Evolutionary conservation across 192 early-diverging fungal genomes (phyloP), one percentile per base, ranked within the genome.

Genomic region (Chytriomyces sp.): DNA sequence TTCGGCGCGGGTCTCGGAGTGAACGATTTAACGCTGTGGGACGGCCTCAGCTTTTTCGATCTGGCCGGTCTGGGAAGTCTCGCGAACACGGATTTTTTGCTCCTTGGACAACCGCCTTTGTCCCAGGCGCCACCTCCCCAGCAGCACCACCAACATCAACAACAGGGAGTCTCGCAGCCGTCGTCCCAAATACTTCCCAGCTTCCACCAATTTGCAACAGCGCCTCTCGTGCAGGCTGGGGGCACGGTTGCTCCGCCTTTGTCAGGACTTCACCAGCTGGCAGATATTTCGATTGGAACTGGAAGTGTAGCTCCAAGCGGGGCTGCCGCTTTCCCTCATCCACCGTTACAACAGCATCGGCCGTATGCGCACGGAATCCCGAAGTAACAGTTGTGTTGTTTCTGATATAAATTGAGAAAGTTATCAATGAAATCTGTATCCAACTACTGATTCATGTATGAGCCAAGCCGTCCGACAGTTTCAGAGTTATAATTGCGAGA

Each of bases 41-140:
- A 63, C 26, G 28, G 32, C 14, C n/a, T 37, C 31, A 63, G 36
- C 37, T 37, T 63, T 30, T 63, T 63, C 38, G 61, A 63, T 38
- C 36, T 63, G n/a, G 61, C 61, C 0, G 61, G 61, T 28, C 37
- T 63, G 31, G 61, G 61, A 10, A 37, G 32, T 2, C 37, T 63
- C 22, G 44, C 44, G 17, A 49, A 49, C 44, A 49, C 44, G 44
- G 44, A 49, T 22, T 49, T 49, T 49, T 22, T 49, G 17, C 22
- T n/a, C 44, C 22, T 49, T 14, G 22, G 44, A n/a, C 44, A 49
- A 49, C 44, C 44, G 44, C 44, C 44, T n/a, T 22, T n/a, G 22
- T 22, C 44, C 22, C 44, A n/a, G 22, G 17, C 44, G 17, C 22
- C 44, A n/a, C 22, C 44, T 49, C 44, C 14, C 17, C 44, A 49